phyloP scores from a whole-genome alignment of 1,284 basidiomycete genomes.

The Psilocybe mexicana region DNA sequence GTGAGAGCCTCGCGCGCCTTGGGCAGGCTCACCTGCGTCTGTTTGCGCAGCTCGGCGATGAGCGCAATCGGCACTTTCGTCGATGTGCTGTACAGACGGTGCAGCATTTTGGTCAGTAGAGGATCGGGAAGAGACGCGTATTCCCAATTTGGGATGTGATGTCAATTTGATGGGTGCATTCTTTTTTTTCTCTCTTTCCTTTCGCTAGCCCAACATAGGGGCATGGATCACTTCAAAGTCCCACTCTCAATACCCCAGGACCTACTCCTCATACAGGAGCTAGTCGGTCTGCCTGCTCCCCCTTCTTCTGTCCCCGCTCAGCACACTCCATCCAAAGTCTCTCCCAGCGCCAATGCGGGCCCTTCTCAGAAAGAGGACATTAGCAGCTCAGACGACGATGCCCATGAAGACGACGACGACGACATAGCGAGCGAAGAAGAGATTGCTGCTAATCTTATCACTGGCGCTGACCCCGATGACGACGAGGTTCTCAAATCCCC shows the following conservation, averaged over 20 bases:
- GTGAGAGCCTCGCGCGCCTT: slow-evolving; percentile 89
- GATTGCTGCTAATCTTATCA: slow-evolving; percentile 59
- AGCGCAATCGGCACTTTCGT: slow-evolving; percentile 56
- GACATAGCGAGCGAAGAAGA: slow-evolving; percentile 59
- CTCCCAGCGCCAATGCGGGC: background rate
- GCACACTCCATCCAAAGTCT: background rate
- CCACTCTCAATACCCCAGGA: slow-evolving; percentile 69
- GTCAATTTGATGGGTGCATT: too few species aligned
- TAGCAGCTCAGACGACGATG: slow-evolving; percentile 48
- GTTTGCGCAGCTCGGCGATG: slow-evolving; percentile 85
- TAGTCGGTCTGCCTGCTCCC: slow-evolving; percentile 43
- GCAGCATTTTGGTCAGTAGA: too few species aligned
- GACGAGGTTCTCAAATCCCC: slow-evolving; percentile 27
- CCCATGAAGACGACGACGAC: slow-evolving; percentile 1
- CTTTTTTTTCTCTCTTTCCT: slow-evolving; percentile 12
- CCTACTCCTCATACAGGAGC: slow-evolving; percentile 66
- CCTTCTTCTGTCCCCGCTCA: background rate
- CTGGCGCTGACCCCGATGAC: slow-evolving; percentile 30
- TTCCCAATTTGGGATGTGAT: too few species aligned
- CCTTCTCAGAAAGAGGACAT: slow-evolving; percentile 40
- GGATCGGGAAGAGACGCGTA: too few species aligned
- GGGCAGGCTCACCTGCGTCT: slow-evolving; percentile 77
- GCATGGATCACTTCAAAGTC: slow-evolving; percentile 49
- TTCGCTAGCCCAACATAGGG: slow-evolving; percentile 2
- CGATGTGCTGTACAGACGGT: background rate